phyloP scores from a whole-genome alignment of 495 filamentous ascomycete genomes.

The Penicillium coffeae region DNA sequence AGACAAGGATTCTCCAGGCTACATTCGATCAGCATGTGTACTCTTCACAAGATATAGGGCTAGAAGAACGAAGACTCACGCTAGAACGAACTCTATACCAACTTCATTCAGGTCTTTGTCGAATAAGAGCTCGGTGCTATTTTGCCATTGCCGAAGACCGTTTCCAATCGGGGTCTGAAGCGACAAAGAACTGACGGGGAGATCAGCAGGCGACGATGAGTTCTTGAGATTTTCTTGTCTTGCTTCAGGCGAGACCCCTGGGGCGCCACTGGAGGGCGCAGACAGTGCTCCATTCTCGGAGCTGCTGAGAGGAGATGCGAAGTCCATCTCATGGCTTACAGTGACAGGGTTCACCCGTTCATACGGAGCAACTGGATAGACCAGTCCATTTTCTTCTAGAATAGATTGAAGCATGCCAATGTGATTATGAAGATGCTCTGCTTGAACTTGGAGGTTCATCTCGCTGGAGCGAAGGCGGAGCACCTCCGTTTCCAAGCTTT shows the following conservation, averaged over 20 bases:
- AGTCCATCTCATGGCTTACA: not conserved
- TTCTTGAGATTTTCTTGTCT: not conserved
- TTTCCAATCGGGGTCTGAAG: not conserved
- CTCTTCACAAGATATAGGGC: not conserved
- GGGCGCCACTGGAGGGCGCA: not conserved
- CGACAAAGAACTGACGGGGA: not conserved
- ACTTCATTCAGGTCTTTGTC: constrained; percentile 7
- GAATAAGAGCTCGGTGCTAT: constrained; percentile 1
- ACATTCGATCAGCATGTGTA: not conserved
- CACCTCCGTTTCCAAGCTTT: constrained; percentile 32
- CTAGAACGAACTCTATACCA: constrained; percentile 6
- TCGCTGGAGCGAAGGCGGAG: constrained; percentile 27
- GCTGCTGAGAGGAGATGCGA: not conserved
- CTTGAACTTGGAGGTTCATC: constrained; percentile 23
- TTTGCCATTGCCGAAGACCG: not conserved
- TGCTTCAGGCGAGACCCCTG: not conserved
- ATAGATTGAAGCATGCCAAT: not conserved
- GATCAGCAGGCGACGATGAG: not conserved
- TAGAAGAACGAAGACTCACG: constrained; percentile 1
- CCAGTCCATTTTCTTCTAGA: not conserved
- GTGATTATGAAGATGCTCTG: constrained; percentile 9
- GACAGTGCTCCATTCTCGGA: not conserved
- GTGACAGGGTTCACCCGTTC: not conserved
- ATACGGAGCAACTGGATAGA: not conserved
- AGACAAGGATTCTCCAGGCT: constrained; percentile 4